Evolutionary conservation across 176 grass and related monocot genomes (phyloP).

Genomic region (Cenchrus fungigraminus): DNA sequence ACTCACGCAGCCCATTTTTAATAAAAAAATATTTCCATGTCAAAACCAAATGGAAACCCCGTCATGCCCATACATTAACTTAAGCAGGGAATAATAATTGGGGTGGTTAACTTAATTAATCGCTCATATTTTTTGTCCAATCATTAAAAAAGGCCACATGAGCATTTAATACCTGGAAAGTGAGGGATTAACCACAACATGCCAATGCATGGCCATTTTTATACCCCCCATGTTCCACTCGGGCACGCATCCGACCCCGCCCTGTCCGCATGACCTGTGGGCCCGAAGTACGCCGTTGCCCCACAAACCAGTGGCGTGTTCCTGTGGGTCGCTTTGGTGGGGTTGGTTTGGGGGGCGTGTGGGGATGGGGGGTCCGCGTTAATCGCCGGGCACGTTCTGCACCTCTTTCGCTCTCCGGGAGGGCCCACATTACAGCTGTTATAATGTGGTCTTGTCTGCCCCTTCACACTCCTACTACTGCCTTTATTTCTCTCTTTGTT

Average conservation of each 20-base stretch:
- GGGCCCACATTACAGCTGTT: conserved; percentile 90
- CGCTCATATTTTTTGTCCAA: conserved; percentile 47
- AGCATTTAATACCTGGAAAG: conserved; percentile 90
- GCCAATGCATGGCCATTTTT: conserved; percentile 75
- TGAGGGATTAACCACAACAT: conserved; percentile 76
- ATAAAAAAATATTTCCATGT: conserved; percentile 27
- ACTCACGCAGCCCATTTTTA: background rate
- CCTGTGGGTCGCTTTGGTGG: background rate
- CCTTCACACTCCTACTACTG: conserved; percentile 29
- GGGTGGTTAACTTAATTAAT: conserved; percentile 64
- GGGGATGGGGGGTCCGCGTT: conserved; percentile 72
- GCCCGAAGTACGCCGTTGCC: accelerated
- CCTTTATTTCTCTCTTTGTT: conserved; percentile 38
- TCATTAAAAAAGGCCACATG: conserved; percentile 58
- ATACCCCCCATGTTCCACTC: conserved; percentile 23
- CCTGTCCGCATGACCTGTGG: conserved; percentile 16
- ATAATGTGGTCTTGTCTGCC: conserved; percentile 92
- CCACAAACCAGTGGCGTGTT: background rate
- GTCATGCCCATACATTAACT: conserved; percentile 37
- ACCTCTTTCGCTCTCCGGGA: conserved; percentile 59
- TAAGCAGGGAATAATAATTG: conserved; percentile 39
- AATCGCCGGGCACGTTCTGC: conserved; percentile 90
- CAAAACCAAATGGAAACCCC: conserved; percentile 33
- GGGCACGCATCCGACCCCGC: background rate
- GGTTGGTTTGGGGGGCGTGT: background rate